Evolutionary conservation across 2,329 filamentous ascomycete genomes (phyloP), one percentile per base, ranked within the genome.

Genomic region (Huntiella bhutanensis): DNA sequence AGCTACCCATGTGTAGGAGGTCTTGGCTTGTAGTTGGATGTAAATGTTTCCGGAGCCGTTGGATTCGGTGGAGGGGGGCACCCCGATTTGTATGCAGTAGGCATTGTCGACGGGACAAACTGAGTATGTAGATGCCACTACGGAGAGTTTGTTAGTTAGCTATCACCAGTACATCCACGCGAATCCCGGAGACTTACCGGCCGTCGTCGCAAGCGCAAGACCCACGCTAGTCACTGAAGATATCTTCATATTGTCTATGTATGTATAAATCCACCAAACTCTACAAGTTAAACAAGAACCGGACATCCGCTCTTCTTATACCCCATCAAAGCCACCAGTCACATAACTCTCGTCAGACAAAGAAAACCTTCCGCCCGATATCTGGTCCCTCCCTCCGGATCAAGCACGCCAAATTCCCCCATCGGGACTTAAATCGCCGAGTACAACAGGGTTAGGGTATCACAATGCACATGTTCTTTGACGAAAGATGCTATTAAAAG

Each of bases 21-120:
- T 62, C 1, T 71, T 69, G 3, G 73, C 72, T n/a, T 60, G 60
- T 47, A 80, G 64, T 54, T 77, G 74, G 52, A 80, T 66, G 56
- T 73, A 78, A 46, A 80, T 64, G 55, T 73, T 72, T 47, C 73
- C 73, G 3, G 62, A 60, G 32, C 64, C 64, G 3, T 65, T 62
- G 34, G 60, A 60, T 10, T 65, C 65, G 1, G 72, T 69, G 1
- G 61, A 54, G 40, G 62, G 53, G 0, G 76, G 74, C 2, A 77
- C 66, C 37, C 64, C 74, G 52, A 78, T 65, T 49, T 62, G 61
- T 58, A 67, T 76, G 58, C 73, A 77, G 36, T 75, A 57, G n/a
- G 60, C 53, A 28, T 53, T 55, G 33, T 57, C 55, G 43, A 55
- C 55, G 37, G 68, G 62, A 53, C 70, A 75, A 53, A 60, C 59